A percentile compares a stretch with the other conserved stretches of the same genome.
Evolutionary conservation across 2,329 filamentous ascomycete genomes (phyloP).

Genomic region (Penicillium griseofulvum): DNA sequence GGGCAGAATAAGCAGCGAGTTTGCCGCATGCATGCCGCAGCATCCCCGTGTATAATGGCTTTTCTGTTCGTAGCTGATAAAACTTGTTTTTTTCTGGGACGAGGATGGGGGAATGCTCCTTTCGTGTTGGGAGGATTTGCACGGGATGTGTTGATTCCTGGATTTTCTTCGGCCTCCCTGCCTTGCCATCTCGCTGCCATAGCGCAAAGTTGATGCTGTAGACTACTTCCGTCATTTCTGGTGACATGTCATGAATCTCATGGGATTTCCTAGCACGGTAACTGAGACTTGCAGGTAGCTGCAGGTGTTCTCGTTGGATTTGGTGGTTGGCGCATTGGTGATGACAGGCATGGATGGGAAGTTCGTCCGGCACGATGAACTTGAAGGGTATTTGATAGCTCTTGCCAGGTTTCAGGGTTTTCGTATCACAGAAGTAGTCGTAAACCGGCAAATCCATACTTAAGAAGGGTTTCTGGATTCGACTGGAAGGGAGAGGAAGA

Average conservation of each 20-base stretch:
- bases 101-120: slow-evolving; percentile 11
- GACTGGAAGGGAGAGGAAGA: slow-evolving; percentile 8
- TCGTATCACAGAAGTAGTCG: background rate
- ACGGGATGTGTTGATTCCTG: slow-evolving; percentile 10
- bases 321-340: slow-evolving; percentile 12
- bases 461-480: slow-evolving; percentile 12
- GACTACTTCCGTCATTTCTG: background rate
- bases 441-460: slow-evolving; percentile 11
- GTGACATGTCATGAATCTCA: slow-evolving; percentile 5
- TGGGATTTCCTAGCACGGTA: background rate
- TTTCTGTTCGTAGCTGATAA: slow-evolving; percentile 6
- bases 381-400: slow-evolving; percentile 12
- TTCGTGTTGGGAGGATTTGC: slow-evolving; percentile 6
- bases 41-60: slow-evolving; percentile 2
- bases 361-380: slow-evolving; percentile 15
- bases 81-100: slow-evolving; percentile 2
- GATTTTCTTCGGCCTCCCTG: background rate
- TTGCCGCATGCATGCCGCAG: slow-evolving; percentile 2
- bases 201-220: slow-evolving; percentile 10
- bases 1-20: background rate
- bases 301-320: slow-evolving; percentile 14
- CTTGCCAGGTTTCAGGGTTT: background rate
- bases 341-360: slow-evolving; percentile 15
- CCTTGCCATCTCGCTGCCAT: background rate
- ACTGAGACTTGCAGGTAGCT: slow-evolving; percentile 16